Evolutionary conservation across 2,329 filamentous ascomycete species (phyloP), one percentile per base, ranked within the genome.

Genomic region (Fusarium sp.): DNA sequence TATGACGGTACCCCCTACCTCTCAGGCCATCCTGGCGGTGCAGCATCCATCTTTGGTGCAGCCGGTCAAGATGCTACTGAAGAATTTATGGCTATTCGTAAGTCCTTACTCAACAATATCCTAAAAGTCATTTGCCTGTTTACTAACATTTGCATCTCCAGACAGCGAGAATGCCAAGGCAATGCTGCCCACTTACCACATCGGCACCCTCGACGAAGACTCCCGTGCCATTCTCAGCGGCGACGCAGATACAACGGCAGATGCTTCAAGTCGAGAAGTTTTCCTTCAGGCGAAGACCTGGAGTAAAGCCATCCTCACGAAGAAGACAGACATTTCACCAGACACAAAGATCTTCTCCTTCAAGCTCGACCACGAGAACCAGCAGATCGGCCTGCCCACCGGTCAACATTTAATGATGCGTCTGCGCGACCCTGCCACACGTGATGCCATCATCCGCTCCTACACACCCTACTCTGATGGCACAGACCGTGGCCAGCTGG

Each of bases 61-160:
- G 94, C 94, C n/a, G 94, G 90, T 0, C 84, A 92, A 73, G 94
- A 98, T 78, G 88, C 88, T 11, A 92, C 92, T 0, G 94, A 97
- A 74, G 94, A 98, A 71, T 98, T 97, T 77, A 88, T 97, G 81
- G 91, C 92, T 15, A 98, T 98, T 73, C 94, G 93, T 95, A 84
- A 85, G 92, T 85, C 9, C 10, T 10, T 7, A 9, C 17, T 11
- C 31, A 38, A 7, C 22, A 3, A 19, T 4, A 11, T 9, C n/a
- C n/a, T 17, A 24, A 17, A 14, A 17, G 6, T 17, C 13, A 5
- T n/a, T 10, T 6, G 17, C 24, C 13, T 11, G 3, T 39, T 57
- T 51, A 40, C 76, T 81, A 70, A 80, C 62, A 57, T 38, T 33
- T 34, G 5, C 7, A 3, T 11, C n/a, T 9, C 58, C 75, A 95